A percentile compares a stretch with the other conserved stretches of the same genome.
phyloP scores from a whole-genome alignment of 2,329 filamentous ascomycete species.

The Paecilomyces niveus region DNA sequence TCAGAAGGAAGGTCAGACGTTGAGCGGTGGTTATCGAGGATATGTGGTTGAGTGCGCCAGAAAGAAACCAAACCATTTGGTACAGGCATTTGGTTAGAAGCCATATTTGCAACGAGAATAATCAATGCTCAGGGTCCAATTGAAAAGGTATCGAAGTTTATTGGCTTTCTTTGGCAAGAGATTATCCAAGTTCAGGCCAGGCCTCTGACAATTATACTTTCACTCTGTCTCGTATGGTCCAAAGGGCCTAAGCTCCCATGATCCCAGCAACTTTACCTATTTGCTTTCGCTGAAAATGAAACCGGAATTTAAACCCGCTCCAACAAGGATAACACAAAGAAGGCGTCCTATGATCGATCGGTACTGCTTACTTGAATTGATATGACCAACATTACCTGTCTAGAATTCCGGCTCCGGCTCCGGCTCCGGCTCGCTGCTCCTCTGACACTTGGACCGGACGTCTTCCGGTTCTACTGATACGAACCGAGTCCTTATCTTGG shows the following conservation, averaged over 20 bases:
- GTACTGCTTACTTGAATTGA: not conserved
- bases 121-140: not conserved
- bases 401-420: not conserved
- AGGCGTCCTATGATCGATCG: not conserved
- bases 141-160: not conserved
- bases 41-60: slow-evolving; percentile 36
- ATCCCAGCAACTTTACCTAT: not conserved
- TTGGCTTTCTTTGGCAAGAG: not conserved
- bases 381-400: not conserved
- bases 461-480: not conserved
- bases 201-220: not conserved
- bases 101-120: not conserved
- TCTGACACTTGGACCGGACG: not conserved
- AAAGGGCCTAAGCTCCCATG: not conserved
- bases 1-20: slow-evolving; percentile 32
- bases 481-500: not conserved
- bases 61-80: slow-evolving; percentile 19
- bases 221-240: not conserved
- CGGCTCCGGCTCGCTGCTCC: not conserved
- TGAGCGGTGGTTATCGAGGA: slow-evolving; percentile 33
- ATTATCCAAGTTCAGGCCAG: not conserved
- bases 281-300: not conserved
- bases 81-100: not conserved
- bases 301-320: not conserved
- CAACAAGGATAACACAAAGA: not conserved